Percentiles rank a stretch among this genome's conserved stretches.
phyloP scores from a whole-genome alignment of 192 early-diverging fungal genomes.

The Mortierella claussenii region DNA sequence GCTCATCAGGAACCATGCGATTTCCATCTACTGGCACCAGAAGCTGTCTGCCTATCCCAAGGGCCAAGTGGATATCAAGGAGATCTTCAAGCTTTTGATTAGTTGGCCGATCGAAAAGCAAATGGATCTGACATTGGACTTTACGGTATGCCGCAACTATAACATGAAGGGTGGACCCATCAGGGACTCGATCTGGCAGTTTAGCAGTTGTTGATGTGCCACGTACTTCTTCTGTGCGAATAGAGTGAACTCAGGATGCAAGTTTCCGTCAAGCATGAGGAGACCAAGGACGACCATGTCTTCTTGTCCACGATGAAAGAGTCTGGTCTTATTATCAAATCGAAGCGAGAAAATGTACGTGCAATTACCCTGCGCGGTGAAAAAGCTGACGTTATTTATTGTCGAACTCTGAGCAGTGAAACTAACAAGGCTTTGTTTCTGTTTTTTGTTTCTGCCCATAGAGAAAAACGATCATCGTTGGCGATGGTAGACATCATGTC shows the following conservation, averaged over 20 bases:
- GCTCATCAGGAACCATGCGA: slow-evolving; percentile 52
- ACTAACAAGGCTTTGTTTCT: no score
- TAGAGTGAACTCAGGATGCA: slow-evolving; percentile 63
- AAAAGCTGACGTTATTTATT: no score
- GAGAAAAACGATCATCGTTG: slow-evolving; percentile 54
- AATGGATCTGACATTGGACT: slow-evolving; percentile 50
- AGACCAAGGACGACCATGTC: slow-evolving; percentile 66
- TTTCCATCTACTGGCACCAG: slow-evolving; percentile 40
- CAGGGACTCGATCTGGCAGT: no score
- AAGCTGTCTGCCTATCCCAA: slow-evolving; percentile 15
- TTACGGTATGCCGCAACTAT: no score
- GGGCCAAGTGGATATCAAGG: slow-evolving; percentile 64
- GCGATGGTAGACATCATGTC: slow-evolving; percentile 59
- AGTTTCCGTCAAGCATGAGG: slow-evolving; percentile 62
- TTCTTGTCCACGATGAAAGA: slow-evolving; percentile 69
- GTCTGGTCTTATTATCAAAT: slow-evolving; percentile 64
- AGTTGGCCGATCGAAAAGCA: slow-evolving; percentile 38
- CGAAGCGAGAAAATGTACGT: slow-evolving; percentile 62
- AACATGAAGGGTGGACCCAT: no score
- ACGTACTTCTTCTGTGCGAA: no score
- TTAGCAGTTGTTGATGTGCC: no score
- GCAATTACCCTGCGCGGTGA: no score
- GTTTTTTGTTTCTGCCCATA: no score
- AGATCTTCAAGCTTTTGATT: slow-evolving; percentile 64
- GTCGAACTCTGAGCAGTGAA: no score